Base-by-base conservation (phyloP, 73 alveolate species). In the Paramecium primaurelia region DNA sequence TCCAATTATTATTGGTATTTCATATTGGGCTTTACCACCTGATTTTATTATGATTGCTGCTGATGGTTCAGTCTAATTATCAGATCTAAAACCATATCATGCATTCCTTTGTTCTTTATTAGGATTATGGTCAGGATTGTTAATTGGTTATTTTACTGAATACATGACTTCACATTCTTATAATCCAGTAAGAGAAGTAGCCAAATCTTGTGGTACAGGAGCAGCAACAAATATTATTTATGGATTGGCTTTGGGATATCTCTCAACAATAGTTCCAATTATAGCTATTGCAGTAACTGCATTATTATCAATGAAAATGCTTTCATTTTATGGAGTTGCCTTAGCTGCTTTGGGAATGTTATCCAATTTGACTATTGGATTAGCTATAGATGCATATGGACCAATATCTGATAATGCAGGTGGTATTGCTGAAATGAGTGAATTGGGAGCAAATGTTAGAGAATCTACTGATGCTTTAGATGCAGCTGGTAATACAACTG, bases 371-470 rank as follows among this genome's bases (percentile, higher is more conserved):
- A 83, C 98, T 49, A 92, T 97, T 80, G 99, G 98, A 51, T 95
- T 98, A 71, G 96, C 99, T 88, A 96, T 96, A 80, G 98, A 97
- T 93, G 99, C 97, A 14, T 97, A 94, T 92, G 99, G 98, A 59
- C 99, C 99, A 45, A 96, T 98, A 86, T 92, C 99, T 37, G 99
- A 98, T 86, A 98, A 98, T 91, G 99, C 99, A 36, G 99, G 99
- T 22, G 99, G 99, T 92, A 98, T 98, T 69, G 99, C 98, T 64
- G 99, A 98, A 95, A 97, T 98, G 98, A 86, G 97, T 37, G 98
- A 93, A 77, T 94, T 97, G 89, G 97, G 92, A 58, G 94, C 93
- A 80, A 77, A 92, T 71, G 98, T 97, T 91, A 97, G 99, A 90
- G 93, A 96, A 85, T 92, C 93, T 59, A 98, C 99, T 58, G 99